These are phyloP conservation scores for Nigrospora oryzae DNA, from an alignment of 2,329 filamentous ascomycete species.

Conservation along the genomic window DNA sequence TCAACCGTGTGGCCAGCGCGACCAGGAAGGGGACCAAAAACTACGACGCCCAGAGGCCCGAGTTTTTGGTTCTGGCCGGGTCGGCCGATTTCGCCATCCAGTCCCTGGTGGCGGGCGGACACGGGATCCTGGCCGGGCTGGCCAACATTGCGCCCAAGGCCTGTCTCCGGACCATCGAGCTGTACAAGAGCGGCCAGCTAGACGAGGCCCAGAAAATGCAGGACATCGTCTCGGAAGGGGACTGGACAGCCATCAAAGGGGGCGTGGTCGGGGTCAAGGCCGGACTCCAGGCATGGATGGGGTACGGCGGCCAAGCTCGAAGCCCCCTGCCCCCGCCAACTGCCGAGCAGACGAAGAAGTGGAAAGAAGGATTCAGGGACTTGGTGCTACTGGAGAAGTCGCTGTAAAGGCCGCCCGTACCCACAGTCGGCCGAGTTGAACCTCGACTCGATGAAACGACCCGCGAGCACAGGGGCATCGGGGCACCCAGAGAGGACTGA, in stretches of 20 bases:
- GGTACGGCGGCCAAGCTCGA: conserved; percentile 53
- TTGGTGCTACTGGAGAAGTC: conserved; percentile 43
- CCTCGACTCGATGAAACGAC: no score
- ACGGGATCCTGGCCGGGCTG: conserved; percentile 64
- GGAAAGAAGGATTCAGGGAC: conserved; percentile 48
- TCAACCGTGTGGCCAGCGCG: conserved; percentile 54
- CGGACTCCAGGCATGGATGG: conserved; percentile 55
- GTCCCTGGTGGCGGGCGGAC: conserved; percentile 58
- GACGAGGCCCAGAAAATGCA: conserved; percentile 56
- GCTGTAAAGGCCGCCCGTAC: conserved; percentile 16
- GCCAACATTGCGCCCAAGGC: conserved; percentile 64
- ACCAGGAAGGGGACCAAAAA: conserved; percentile 34
- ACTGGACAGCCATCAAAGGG: conserved; percentile 65
- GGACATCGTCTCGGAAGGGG: conserved; percentile 56
- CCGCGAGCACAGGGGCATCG: no score
- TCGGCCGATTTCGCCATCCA: conserved; percentile 67
- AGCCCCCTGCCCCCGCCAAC: conserved; percentile 43
- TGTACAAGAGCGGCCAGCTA: conserved; percentile 49
- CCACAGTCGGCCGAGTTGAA: no score
- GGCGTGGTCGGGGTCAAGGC: conserved; percentile 67
- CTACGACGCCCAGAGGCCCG: conserved; percentile 23
- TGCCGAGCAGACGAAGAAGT: conserved; percentile 35
- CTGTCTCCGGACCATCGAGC: conserved; percentile 51
- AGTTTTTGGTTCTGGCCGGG: conserved; percentile 64
- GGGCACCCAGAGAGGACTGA: no score